Evolutionary conservation across 2,329 filamentous ascomycete genomes (phyloP).

Genomic region (Harringtonia aguacate): DNA sequence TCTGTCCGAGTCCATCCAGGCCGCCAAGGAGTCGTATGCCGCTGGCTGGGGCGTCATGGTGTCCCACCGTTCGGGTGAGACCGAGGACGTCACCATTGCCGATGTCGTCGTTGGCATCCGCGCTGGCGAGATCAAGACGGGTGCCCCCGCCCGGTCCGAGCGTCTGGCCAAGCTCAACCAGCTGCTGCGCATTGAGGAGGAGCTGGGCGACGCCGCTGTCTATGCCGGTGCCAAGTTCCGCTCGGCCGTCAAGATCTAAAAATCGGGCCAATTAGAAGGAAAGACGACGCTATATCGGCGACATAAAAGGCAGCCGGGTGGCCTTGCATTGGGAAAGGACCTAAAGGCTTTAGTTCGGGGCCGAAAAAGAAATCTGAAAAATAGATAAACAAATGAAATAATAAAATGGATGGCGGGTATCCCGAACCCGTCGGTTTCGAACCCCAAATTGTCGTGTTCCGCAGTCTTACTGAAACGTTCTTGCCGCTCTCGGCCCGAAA

Average conservation of each 20-base stretch:
- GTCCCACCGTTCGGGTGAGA: slow-evolving; percentile 97
- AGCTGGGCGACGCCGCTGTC: slow-evolving; percentile 83
- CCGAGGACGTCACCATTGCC: slow-evolving; percentile 97
- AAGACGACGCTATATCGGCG: no score
- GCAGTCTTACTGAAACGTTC: no score
- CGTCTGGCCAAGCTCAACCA: slow-evolving; percentile 99
- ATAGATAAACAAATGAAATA: no score
- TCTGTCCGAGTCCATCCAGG: slow-evolving; percentile 96
- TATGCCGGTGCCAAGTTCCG: slow-evolving; percentile 92
- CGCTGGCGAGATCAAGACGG: slow-evolving; percentile 97
- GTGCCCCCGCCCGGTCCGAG: slow-evolving; percentile 92
- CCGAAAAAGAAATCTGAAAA: no score
- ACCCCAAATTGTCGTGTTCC: no score
- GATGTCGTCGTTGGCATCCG: slow-evolving; percentile 97
- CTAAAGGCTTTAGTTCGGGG: no score
- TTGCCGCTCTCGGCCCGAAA: no score
- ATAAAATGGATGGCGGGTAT: no score
- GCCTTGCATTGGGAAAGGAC: no score
- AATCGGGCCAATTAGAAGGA: no score
- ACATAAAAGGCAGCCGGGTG: no score
- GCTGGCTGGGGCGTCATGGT: slow-evolving; percentile 99
- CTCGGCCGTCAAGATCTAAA: slow-evolving; percentile 76
- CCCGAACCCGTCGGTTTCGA: no score
- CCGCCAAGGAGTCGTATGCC: slow-evolving; percentile 94
- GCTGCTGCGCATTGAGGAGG: slow-evolving; percentile 98